Conservation (phyloP, 1,139 yeast species). For the Geotrichum reessii region DNA sequence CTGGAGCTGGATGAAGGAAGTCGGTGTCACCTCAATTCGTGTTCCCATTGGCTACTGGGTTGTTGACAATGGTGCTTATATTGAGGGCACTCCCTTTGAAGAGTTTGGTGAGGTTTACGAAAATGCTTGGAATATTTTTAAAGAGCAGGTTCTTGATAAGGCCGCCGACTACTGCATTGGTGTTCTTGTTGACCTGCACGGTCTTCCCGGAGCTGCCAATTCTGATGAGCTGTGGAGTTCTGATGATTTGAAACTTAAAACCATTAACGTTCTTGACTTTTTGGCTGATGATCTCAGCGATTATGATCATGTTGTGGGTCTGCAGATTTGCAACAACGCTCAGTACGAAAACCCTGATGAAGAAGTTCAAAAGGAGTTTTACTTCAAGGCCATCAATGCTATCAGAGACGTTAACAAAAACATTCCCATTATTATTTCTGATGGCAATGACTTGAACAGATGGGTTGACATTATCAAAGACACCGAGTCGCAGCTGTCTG, state of each 20-base stretch:
- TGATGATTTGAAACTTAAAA: constrained; percentile 40
- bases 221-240: constrained; percentile 53
- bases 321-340: constrained; percentile 82
- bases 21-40: constrained; percentile 68
- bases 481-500: constrained; percentile 34
- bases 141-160: constrained; percentile 45
- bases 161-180: constrained; percentile 59
- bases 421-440: constrained; percentile 75
- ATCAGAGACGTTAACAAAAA: constrained; percentile 52
- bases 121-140: constrained; percentile 63
- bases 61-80: constrained; percentile 55
- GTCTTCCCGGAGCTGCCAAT: constrained; percentile 88
- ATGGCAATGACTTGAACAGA: constrained; percentile 86
- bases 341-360: constrained; percentile 50
- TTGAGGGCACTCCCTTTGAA: constrained; percentile 58
- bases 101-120: constrained; percentile 50
- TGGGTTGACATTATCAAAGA: constrained; percentile 67
- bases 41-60: constrained; percentile 92
- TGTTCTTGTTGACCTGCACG: constrained; percentile 78
- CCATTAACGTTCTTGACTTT: constrained; percentile 50
- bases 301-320: constrained; percentile 66
- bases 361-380: constrained; percentile 51
- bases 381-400: constrained; percentile 57
- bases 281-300: constrained; percentile 54
- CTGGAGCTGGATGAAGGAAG: constrained; percentile 66